Evolutionary conservation across 2,329 filamentous ascomycete species (phyloP).

Genomic region (Scedosporium apiospermum): DNA sequence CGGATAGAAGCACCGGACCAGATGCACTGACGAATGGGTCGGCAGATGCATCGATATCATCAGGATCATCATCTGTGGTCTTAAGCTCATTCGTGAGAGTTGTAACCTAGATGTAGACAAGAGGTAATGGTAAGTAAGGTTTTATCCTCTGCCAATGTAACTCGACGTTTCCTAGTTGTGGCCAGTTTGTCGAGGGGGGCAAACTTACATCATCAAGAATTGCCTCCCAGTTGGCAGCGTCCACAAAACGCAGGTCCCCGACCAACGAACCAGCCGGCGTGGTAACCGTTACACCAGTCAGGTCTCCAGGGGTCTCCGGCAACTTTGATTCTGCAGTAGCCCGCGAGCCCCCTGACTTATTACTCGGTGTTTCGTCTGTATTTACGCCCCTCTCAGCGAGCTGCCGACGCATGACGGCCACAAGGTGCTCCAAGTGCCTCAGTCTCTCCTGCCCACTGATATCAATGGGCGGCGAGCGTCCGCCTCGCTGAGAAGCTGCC

Average conservation of each 20-base stretch:
- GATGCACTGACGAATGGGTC: constrained; percentile 9
- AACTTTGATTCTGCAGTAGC: neutral
- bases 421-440: constrained; percentile 4
- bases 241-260: constrained; percentile 17
- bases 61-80: constrained; percentile 14
- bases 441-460: constrained; percentile 4
- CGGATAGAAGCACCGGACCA: constrained; percentile 16
- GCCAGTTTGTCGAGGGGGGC: neutral
- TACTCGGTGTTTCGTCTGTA: neutral
- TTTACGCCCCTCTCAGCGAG: constrained; percentile 1
- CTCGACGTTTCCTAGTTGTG: too few relatives aligned
- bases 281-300: constrained; percentile 7
- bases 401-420: constrained; percentile 5
- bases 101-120: constrained; percentile 10
- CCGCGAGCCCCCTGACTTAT: neutral
- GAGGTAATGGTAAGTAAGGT: neutral
- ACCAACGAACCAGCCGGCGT: constrained; percentile 13
- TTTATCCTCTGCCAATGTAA: too few relatives aligned
- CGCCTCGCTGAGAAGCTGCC: neutral
- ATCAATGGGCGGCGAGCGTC: constrained; percentile 3
- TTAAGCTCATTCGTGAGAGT: constrained; percentile 14
- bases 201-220: constrained; percentile 19
- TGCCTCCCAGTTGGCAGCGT: constrained; percentile 20
- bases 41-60: constrained; percentile 9
- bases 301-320: constrained; percentile 9